Evolutionary conservation across 176 grass and related monocot species (phyloP).

Genomic region (Triticum urartu): DNA sequence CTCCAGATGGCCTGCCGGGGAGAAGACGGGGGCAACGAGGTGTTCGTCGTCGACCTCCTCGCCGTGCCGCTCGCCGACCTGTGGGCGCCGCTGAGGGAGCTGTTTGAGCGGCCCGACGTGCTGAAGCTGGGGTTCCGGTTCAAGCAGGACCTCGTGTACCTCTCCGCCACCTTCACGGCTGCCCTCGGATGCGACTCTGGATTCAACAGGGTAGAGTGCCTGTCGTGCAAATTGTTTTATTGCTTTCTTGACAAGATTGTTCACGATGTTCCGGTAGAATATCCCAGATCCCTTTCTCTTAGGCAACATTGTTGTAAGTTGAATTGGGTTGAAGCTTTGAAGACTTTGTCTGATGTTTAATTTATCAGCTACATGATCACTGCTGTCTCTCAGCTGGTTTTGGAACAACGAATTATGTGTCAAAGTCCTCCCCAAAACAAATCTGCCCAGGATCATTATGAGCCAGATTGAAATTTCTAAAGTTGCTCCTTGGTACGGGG

Average conservation of each 20-base stretch:
- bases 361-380: neutral
- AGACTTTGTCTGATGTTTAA: neutral
- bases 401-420: neutral
- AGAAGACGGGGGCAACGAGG: slow-evolving; percentile 25
- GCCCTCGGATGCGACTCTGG: slow-evolving; percentile 46
- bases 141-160: slow-evolving; percentile 89
- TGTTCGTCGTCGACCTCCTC: slow-evolving; percentile 84
- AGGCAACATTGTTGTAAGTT: neutral
- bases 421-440: no score
- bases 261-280: neutral
- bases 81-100: slow-evolving; percentile 57
- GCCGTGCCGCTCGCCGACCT: slow-evolving; percentile 59
- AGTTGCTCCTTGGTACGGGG: no score
- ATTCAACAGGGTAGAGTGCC: slow-evolving; percentile 56
- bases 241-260: neutral
- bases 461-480: no score
- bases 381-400: neutral
- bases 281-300: neutral
- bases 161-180: slow-evolving; percentile 79
- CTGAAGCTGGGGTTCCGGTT: slow-evolving; percentile 90
- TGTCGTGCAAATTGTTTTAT: neutral
- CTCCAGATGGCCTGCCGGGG: slow-evolving; percentile 75
- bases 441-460: no score
- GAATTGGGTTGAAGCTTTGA: neutral
- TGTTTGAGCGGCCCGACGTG: slow-evolving; percentile 56